Percentiles rank a stretch among this genome's conserved stretches.
phyloP scores from a whole-genome alignment of 2,329 filamentous ascomycete genomes.

The Diaporthe amygdali region DNA sequence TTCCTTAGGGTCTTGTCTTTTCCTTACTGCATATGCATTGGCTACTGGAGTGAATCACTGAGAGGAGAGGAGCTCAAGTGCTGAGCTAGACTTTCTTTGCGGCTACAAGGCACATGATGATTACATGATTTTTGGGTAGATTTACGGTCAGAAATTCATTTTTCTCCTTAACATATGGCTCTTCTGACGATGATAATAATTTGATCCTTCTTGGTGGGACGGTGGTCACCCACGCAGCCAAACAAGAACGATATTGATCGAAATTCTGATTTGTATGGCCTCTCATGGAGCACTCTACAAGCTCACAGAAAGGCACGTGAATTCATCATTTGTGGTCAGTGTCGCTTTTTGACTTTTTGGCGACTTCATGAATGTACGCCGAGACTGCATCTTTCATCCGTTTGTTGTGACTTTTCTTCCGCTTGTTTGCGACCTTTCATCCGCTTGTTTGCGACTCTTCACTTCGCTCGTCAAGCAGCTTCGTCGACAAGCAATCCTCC shows the following conservation, averaged over 20 bases:
- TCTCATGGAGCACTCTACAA: too few species aligned
- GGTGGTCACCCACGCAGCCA: background rate
- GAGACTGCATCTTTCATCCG: too few species aligned
- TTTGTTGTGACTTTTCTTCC: too few species aligned
- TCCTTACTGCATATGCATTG: background rate
- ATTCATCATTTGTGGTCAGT: too few species aligned
- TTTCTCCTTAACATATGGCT: too few species aligned
- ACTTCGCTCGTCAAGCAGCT: background rate
- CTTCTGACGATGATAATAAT: background rate
- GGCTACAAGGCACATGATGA: background rate
- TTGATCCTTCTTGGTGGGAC: background rate
- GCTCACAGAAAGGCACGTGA: too few species aligned
- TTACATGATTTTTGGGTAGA: background rate
- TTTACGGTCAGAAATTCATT: background rate
- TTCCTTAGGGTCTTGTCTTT: background rate
- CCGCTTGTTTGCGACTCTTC: too few species aligned
- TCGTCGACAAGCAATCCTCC: background rate
- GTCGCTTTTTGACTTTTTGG: too few species aligned
- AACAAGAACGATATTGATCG: too few species aligned
- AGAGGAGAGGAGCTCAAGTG: conserved; percentile 1
- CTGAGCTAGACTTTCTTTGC: conserved; percentile 14
- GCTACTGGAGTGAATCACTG: background rate
- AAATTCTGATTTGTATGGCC: too few species aligned
- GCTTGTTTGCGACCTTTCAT: too few species aligned
- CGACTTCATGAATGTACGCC: too few species aligned